These are phyloP conservation scores for Candida anutae DNA, from an alignment of 1,139 yeast genomes.

Conservation along the genomic window DNA sequence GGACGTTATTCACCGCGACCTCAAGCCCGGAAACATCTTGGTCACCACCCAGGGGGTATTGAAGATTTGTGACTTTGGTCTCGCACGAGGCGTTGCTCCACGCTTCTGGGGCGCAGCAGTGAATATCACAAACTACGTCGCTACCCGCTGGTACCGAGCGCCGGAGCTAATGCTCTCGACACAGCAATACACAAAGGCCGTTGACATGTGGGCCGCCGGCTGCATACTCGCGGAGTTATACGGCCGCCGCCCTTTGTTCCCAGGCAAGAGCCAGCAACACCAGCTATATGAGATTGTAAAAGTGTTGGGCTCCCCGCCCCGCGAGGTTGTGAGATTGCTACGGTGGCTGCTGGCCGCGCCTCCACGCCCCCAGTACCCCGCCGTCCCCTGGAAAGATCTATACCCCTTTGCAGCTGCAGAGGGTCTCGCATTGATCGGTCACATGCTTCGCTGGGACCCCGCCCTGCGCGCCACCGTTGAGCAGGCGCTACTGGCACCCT, in stretches of 20 bases:
- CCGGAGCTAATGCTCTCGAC: conserved; percentile 77
- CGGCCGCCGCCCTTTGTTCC: conserved; percentile 65
- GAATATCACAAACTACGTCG: conserved; percentile 77
- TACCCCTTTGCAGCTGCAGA: conserved; percentile 51
- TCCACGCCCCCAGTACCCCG: conserved; percentile 28
- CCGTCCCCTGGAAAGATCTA: conserved; percentile 39
- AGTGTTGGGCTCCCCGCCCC: conserved; percentile 55
- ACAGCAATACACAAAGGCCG: conserved; percentile 45
- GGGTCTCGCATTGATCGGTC: conserved; percentile 42
- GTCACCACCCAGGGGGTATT: conserved; percentile 64
- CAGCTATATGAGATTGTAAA: conserved; percentile 59
- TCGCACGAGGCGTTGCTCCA: conserved; percentile 67
- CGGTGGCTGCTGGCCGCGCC: conserved; percentile 30
- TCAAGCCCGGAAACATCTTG: conserved; percentile 78
- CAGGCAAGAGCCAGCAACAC: conserved; percentile 58
- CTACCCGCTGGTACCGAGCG: conserved; percentile 93
- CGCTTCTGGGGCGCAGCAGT: conserved; percentile 24
- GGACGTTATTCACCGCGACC: conserved; percentile 75
- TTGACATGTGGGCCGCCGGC: conserved; percentile 79
- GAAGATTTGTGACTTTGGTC: conserved; percentile 83
- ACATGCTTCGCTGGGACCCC: conserved; percentile 58
- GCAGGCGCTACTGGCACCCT: conserved; percentile 46
- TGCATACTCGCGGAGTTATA: conserved; percentile 73
- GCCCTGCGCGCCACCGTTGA: conserved; percentile 38
- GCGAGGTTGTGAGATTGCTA: conserved; percentile 22